Conservation (phyloP, 345 rosid species). For the Dipteronia dyeriana region DNA sequence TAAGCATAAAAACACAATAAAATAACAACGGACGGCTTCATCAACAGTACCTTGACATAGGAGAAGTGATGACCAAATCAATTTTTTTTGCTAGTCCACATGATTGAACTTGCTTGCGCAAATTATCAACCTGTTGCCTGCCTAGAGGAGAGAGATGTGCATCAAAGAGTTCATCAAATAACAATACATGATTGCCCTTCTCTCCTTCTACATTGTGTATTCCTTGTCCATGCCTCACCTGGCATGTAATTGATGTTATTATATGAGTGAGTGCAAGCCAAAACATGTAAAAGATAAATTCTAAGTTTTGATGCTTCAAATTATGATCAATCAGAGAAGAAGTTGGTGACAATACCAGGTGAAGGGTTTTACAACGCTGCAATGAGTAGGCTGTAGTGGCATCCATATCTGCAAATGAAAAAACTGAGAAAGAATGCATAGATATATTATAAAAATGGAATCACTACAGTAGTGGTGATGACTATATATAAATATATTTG, state of each 20-base stretch:
- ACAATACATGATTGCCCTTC: conserved; percentile 39
- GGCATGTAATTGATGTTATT: not conserved
- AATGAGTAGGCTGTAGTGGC: conserved; percentile 36
- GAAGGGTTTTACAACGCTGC: conserved; percentile 53
- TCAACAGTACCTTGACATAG: conserved; percentile 48
- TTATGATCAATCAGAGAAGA: not conserved
- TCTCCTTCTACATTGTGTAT: conserved; percentile 60
- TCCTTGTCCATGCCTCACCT: conserved; percentile 82
- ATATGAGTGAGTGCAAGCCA: no score
- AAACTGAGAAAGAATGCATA: conserved; percentile 14
- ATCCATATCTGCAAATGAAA: conserved; percentile 31
- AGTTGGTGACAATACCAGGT: conserved; percentile 37
- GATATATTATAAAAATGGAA: not conserved
- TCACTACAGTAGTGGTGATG: no score
- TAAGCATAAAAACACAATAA: not conserved
- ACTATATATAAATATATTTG: not conserved
- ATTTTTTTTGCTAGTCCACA: conserved; percentile 35
- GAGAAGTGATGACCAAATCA: conserved; percentile 61
- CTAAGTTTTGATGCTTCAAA: no score
- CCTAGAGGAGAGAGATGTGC: conserved; percentile 62
- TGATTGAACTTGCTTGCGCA: conserved; percentile 41
- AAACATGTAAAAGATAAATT: no score
- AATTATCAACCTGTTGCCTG: conserved; percentile 45
- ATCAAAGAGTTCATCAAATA: conserved; percentile 60
- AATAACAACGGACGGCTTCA: not conserved